Conservation (phyloP, 2,329 filamentous ascomycete species). For the Hypoxylon sp. region DNA sequence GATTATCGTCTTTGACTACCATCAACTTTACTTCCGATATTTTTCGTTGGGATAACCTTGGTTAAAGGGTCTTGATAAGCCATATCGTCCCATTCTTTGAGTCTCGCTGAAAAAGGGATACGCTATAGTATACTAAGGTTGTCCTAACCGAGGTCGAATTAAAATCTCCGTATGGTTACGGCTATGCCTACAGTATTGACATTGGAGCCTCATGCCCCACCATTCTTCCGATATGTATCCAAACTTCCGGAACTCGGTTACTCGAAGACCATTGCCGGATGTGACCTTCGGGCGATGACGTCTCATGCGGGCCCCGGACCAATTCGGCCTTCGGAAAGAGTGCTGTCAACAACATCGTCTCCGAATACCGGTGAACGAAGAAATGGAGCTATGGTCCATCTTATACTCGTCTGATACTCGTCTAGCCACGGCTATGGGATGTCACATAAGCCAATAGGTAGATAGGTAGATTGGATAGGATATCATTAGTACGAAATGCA, state of each 20-base stretch:
- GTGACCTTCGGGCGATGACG: conserved; percentile 33
- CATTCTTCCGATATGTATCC: conserved; percentile 23
- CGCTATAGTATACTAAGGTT: conserved; percentile 18
- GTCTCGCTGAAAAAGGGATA: conserved; percentile 12
- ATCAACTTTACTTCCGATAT: not conserved
- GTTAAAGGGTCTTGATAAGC: not conserved
- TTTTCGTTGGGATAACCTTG: conserved; percentile 6
- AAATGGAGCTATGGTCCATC: conserved; percentile 10
- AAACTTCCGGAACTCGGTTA: conserved; percentile 40
- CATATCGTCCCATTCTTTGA: conserved; percentile 24
- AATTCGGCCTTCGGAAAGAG: conserved; percentile 41
- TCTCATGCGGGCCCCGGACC: conserved; percentile 30
- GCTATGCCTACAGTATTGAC: conserved; percentile 27
- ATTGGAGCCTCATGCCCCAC: conserved; percentile 38
- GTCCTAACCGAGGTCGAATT: conserved; percentile 40
- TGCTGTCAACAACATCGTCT: conserved; percentile 9
- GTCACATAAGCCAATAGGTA: conserved; percentile 8
- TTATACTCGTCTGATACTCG: conserved; percentile 20
- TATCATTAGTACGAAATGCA: conserved; percentile 31
- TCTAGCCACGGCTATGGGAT: conserved; percentile 4
- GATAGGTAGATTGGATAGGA: conserved; percentile 11
- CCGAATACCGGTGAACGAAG: conserved; percentile 29
- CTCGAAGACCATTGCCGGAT: conserved; percentile 26
- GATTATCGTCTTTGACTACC: conserved; percentile 2
- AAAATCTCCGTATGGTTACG: conserved; percentile 29